phyloP scores from a whole-genome alignment of 106 monocot genomes.

The Dendrobium chrysotoxum region DNA sequence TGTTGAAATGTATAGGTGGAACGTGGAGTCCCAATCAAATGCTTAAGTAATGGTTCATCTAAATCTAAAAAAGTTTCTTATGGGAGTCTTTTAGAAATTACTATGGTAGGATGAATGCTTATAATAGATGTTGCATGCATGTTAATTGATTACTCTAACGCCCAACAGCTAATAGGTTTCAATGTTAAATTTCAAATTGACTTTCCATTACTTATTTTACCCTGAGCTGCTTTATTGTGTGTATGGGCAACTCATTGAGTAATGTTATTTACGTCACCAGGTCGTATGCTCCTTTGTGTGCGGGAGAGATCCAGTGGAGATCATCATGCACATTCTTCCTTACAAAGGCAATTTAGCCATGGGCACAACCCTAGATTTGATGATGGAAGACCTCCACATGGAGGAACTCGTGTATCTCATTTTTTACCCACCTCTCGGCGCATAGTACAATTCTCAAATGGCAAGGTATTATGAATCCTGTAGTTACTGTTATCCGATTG shows the following conservation, averaged over 20 bases:
- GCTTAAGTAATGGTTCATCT: background rate
- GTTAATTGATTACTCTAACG: background rate
- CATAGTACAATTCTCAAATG: conserved; percentile 98
- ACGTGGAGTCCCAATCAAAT: background rate
- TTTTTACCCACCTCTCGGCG: conserved; percentile 92
- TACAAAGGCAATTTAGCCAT: conserved; percentile 97
- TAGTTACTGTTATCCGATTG: background rate
- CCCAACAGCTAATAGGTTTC: background rate
- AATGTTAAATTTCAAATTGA: background rate
- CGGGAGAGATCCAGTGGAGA: conserved; percentile 78
- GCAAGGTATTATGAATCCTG: conserved; percentile 37
- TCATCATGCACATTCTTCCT: conserved; percentile 60
- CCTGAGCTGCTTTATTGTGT: background rate
- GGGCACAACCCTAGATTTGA: conserved; percentile 71
- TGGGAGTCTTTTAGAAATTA: background rate
- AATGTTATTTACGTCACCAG: conserved; percentile 28
- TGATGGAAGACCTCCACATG: conserved; percentile 54
- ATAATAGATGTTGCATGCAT: background rate
- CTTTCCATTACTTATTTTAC: background rate
- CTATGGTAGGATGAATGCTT: background rate
- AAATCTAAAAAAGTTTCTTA: background rate
- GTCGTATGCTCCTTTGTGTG: conserved; percentile 91
- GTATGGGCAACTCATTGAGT: background rate
- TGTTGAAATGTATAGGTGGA: background rate
- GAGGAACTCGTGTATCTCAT: conserved; percentile 87